Evolutionary conservation across 208 protist genomes (phyloP), one percentile per base, ranked within the genome.

Genomic region (Phytomonas francai): DNA sequence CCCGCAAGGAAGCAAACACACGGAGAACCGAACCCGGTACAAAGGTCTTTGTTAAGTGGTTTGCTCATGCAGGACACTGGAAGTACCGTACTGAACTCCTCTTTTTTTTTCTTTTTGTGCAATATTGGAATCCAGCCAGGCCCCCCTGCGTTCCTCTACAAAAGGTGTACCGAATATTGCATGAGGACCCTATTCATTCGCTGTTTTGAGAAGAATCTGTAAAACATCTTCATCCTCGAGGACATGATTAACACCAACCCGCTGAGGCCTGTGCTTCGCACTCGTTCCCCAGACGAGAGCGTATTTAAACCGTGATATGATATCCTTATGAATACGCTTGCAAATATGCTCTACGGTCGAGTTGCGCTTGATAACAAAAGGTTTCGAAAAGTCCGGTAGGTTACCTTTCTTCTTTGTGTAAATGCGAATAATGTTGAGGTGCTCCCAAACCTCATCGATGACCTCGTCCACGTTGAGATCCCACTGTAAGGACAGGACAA

Each of bases 381-480:
- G 96, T 63, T 98, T 96, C 33, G 60, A 72, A 76, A 98, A 98
- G 72, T 99, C 97, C n/a, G 97, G 97, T 49, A 91, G 83, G 65
- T 85, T 80, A 33, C 92, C 97, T 70, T 97, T 87, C 59, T 94
- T 97, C 73, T 99, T 99, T 2, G 97, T 98, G 81, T 98, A 99
- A 42, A 99, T 93, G 49, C 98, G 93, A 36, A 98, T 92, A 60
- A 99, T 91, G 66, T 88, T 93, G 19, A 99, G 87, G 74, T 98
- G 91, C 57, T 93, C 84, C 97, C 98, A 99, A 63, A 99, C 96
- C 74, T 89, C 89, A 32, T 98, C 93, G 71, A 98, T 92, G 2
- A 98, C 83, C 64, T 88, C 81, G 51, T 98, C 96, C 28, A 98
- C 71, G 75, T 97, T 97, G 28, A 96, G 75, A 75, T 97, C 91